phyloP scores from a whole-genome alignment of 768 basidiomycete species.

The Psilocybe tampanensis region DNA sequence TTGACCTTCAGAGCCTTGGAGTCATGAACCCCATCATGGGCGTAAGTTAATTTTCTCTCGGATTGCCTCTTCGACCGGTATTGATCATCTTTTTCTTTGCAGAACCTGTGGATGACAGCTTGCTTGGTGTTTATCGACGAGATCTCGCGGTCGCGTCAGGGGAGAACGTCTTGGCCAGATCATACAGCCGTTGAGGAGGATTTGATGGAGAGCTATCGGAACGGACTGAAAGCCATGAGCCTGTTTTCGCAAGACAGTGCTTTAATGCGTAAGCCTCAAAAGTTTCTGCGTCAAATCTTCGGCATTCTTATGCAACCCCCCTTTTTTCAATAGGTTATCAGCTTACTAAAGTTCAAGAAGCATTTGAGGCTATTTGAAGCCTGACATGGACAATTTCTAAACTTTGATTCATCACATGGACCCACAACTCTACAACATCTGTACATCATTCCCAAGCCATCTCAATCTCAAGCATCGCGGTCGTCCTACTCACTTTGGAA shows the following conservation, averaged over 20 bases:
- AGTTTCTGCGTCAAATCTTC: constrained; percentile 6
- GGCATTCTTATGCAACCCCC: not conserved
- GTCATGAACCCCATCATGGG: constrained; percentile 53
- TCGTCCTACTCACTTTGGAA: not conserved
- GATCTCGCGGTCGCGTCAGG: constrained; percentile 42
- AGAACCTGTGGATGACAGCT: constrained; percentile 51
- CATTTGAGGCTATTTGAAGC: constrained; percentile 39
- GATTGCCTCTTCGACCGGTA: constrained; percentile 1
- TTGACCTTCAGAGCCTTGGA: constrained; percentile 40
- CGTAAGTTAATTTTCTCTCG: constrained; percentile 34
- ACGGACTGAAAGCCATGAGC: constrained; percentile 42
- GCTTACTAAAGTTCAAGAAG: constrained; percentile 47
- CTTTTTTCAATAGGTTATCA: constrained; percentile 38
- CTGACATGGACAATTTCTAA: constrained; percentile 9
- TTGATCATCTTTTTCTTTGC: constrained; percentile 3
- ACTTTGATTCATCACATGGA: constrained; percentile 7
- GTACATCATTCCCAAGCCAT: constrained; percentile 3
- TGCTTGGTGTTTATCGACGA: constrained; percentile 50
- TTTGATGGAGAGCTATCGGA: constrained; percentile 39
- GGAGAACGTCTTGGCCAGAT: constrained; percentile 32
- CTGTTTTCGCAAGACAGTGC: constrained; percentile 46
- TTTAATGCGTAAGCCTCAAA: constrained; percentile 43
- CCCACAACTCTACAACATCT: constrained; percentile 3
- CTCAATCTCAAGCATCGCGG: not conserved
- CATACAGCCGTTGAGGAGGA: constrained; percentile 38